Conservation (phyloP, 768 basidiomycete genomes). For the Coprinopsis cinerea region DNA sequence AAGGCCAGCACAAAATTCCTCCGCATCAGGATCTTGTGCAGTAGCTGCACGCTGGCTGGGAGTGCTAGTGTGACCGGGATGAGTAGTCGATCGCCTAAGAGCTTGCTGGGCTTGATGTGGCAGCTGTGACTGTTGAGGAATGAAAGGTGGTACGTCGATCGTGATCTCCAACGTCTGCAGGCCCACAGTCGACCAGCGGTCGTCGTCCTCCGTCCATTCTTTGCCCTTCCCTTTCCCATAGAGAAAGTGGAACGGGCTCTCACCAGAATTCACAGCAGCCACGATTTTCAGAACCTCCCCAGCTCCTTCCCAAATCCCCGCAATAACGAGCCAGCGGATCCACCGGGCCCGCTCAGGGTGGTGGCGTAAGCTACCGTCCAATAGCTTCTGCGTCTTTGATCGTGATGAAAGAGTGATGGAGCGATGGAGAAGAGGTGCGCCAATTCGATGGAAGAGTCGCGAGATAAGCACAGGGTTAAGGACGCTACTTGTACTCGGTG, state of each 20-base stretch:
- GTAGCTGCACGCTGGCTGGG: neutral
- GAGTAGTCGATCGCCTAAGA: neutral
- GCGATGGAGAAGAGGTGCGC: constrained; percentile 52
- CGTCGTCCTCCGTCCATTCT: neutral
- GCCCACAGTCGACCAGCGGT: constrained; percentile 2
- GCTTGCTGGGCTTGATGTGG: neutral
- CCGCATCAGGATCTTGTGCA: constrained; percentile 20
- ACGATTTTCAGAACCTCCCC: constrained; percentile 31
- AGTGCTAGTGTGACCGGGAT: neutral
- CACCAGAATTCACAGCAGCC: neutral
- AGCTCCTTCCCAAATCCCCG: constrained; percentile 34
- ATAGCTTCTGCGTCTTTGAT: constrained; percentile 31
- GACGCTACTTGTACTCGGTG: constrained; percentile 31
- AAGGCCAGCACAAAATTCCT: constrained; percentile 38
- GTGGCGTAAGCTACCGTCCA: constrained; percentile 30
- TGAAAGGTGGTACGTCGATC: constrained; percentile 27
- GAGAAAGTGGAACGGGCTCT: neutral
- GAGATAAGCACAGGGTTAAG: constrained; percentile 50
- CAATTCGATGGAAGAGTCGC: constrained; percentile 48
- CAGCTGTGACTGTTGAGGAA: neutral
- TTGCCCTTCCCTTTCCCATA: constrained; percentile 4
- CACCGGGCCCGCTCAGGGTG: constrained; percentile 32
- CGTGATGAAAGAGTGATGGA: constrained; percentile 39
- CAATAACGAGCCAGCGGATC: constrained; percentile 37
- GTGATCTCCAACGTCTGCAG: constrained; percentile 31